Conservation (phyloP, 2,329 filamentous ascomycete species). For the Beauveria pseudobassiana region DNA sequence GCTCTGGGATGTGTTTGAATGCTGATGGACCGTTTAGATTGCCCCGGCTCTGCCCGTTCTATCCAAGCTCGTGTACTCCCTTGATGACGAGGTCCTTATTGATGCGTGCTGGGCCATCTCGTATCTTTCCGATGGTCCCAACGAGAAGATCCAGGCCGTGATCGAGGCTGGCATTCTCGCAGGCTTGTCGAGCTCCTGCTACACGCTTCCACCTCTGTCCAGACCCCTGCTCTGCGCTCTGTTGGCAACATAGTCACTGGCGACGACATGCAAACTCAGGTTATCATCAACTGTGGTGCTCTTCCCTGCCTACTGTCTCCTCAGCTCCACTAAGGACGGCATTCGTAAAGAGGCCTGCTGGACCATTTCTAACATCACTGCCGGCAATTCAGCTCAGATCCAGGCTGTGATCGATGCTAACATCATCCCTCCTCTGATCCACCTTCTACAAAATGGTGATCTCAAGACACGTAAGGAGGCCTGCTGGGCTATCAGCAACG, state of each 20-base stretch:
- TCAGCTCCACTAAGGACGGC: conserved; percentile 96
- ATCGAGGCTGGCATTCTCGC: conserved; percentile 95
- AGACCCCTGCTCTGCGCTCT: conserved; percentile 92
- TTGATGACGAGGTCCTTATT: conserved; percentile 96
- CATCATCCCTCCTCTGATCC: conserved; percentile 93
- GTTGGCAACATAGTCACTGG: conserved; percentile 99
- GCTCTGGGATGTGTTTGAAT: conserved; percentile 12
- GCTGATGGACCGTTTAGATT: conserved; percentile 53
- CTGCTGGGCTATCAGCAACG: conserved; percentile 99
- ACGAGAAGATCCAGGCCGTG: conserved; percentile 98
- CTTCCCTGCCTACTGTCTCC: conserved; percentile 87
- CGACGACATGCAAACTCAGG: conserved; percentile 96
- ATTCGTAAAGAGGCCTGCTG: conserved; percentile 99
- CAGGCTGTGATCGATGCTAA: conserved; percentile 94
- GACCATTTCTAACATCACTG: conserved; percentile 99
- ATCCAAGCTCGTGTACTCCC: conserved; percentile 94
- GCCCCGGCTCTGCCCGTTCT: conserved; percentile 89
- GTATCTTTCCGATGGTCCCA: conserved; percentile 94
- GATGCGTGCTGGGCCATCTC: conserved; percentile 99
- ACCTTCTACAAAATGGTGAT: conserved; percentile 91
- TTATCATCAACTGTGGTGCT: conserved; percentile 97
- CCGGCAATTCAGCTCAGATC: conserved; percentile 95
- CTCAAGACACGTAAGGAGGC: conserved; percentile 99
- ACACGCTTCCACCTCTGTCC: conserved; percentile 96
- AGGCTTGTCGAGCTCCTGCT: conserved; percentile 94